Conservation (phyloP, 148 eudicot species). For the Chenopodium quinoa region DNA sequence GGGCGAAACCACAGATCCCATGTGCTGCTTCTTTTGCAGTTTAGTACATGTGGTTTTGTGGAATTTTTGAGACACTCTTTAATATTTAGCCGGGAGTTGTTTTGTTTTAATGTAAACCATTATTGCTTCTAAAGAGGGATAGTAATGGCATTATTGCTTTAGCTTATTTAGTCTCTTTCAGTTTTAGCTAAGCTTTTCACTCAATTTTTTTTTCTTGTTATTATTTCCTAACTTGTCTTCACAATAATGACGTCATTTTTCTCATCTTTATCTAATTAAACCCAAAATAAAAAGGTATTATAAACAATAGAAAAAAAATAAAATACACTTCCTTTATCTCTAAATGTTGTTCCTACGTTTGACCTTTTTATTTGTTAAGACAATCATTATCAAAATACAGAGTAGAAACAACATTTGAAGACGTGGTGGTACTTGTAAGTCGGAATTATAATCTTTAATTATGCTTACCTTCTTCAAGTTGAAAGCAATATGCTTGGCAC, state of each 20-base stretch:
- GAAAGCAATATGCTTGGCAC: constrained; percentile 65
- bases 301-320: too few species aligned
- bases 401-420: too few species aligned
- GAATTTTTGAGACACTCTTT: not conserved
- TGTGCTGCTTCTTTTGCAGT: constrained; percentile 22
- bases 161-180: not conserved
- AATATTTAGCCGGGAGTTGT: too few species aligned
- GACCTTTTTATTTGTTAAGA: too few species aligned
- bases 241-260: not conserved
- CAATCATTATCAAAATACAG: too few species aligned
- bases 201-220: not conserved
- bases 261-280: not conserved
- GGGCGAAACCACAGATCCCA: not conserved
- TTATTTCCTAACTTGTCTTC: not conserved
- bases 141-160: not conserved
- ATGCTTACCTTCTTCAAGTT: constrained; percentile 69
- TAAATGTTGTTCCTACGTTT: too few species aligned
- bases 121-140: not conserved
- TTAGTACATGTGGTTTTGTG: not conserved
- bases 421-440: too few species aligned
- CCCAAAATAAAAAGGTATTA: too few species aligned
- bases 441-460: too few species aligned
- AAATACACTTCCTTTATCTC: too few species aligned
- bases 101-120: not conserved
- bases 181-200: not conserved